Base-by-base conservation (phyloP, 371 early-diverging fungal genomes). In the Conidiobolus incongruus region DNA sequence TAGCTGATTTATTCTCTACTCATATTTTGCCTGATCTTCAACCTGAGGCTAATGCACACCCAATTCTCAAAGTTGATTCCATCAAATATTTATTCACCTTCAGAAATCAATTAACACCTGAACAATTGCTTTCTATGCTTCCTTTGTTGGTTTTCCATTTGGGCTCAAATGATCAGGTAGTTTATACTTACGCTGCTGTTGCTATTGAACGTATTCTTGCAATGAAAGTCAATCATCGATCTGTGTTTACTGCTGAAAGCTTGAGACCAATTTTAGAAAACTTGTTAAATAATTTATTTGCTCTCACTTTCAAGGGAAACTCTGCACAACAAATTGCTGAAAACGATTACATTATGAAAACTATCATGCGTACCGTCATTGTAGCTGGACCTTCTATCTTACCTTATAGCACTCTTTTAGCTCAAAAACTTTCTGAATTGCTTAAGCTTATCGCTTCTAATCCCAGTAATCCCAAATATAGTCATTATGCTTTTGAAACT, bases 381-480 rank as follows among this genome's bases (percentile, higher is more conserved):
- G 29, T 43, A 32, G 36, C 22, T 17, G 4, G 12, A 3, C 24
- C 15, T 20, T n/a, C 24, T 21, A 44, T 45, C 11, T 15, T 67
- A 76, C 42, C 72, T 72, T 46, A 69, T 85, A 56, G 49, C 68
- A 28, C 73, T 76, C 0, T 68, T 66, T 38, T 85, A 74, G 12
- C 92, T 52, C 60, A 48, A 36, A 70, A 77, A 34, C 54, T 93
- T 47, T 79, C 75, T 1, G 58, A 53, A 17, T 76, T 92, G 29
- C 60, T 94, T 41, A 65, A 65, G n/a, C 60, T 74, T 30, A 80
- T 94, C n/a, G 75, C 80, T 58, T 67, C 67, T 46, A 97, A 97
- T 53, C 98, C 98, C 11, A 81, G 82, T 58, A 94, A 97, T 59
- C 95, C 98, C 2, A 75, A 74, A 39, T 97, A 94, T 77, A 92